Conservation (phyloP, 768 basidiomycete genomes). For the Hemileccinum impolitum region DNA sequence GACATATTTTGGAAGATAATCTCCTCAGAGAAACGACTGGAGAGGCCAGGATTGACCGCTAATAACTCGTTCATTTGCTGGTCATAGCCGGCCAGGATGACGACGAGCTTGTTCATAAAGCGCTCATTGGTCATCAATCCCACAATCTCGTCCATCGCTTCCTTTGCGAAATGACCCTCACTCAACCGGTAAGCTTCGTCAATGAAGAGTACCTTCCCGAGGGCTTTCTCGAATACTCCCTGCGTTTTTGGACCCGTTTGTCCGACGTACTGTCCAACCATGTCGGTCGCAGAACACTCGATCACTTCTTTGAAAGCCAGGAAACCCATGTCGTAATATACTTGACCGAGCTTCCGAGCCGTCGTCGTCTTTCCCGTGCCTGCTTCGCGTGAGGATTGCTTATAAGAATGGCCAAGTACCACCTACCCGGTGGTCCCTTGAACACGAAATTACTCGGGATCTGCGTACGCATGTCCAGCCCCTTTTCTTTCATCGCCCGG, state of each 20-base stretch:
- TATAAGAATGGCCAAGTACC: accelerated
- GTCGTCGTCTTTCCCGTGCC: conserved; percentile 66
- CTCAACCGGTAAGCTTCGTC: conserved; percentile 70
- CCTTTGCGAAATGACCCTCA: conserved; percentile 64
- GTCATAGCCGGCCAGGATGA: conserved; percentile 72
- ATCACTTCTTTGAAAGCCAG: conserved; percentile 48
- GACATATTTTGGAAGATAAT: conserved; percentile 54
- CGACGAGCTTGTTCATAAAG: conserved; percentile 58
- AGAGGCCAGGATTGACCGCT: conserved; percentile 57
- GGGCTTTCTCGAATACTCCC: conserved; percentile 58
- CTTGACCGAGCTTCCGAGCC: conserved; percentile 60
- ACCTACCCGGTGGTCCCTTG: conserved; percentile 66
- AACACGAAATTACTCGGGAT: conserved; percentile 67
- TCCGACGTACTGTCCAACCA: conserved; percentile 69
- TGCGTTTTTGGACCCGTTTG: conserved; percentile 70
- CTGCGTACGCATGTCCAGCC: conserved; percentile 43
- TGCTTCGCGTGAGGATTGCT: conserved; percentile 21
- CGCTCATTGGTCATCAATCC: conserved; percentile 56
- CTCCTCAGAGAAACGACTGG: conserved; percentile 68
- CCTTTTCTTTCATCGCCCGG: conserved; percentile 37
- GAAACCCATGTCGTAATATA: conserved; percentile 66
- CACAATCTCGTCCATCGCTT: conserved; percentile 75
- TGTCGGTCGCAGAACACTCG: conserved; percentile 69
- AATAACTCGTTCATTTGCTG: conserved; percentile 62
- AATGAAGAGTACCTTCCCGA: conserved; percentile 67